A percentile compares a stretch with the other conserved stretches of the same genome.
These are phyloP conservation scores for Arthrocladium fulminans DNA, from an alignment of 2,329 filamentous ascomycete species.

Conservation along the genomic window DNA sequence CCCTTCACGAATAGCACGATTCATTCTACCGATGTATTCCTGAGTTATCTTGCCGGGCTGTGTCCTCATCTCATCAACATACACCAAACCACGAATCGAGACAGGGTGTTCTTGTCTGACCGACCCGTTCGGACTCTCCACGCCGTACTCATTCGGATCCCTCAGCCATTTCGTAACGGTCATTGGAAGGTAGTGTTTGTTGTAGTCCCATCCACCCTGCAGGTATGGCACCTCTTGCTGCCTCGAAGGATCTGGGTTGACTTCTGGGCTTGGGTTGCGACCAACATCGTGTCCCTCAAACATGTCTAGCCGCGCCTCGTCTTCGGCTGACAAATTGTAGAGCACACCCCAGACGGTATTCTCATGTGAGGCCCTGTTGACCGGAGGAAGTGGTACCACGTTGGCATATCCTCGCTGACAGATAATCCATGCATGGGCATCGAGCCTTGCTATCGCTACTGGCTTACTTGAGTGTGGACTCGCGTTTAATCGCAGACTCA, in stretches of 20 bases:
- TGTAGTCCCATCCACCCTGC: conserved; percentile 22
- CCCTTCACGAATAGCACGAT: conserved; percentile 34
- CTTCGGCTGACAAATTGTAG: conserved; percentile 32
- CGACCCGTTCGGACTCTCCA: conserved; percentile 10
- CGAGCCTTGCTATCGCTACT: conserved; percentile 32
- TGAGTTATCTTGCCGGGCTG: conserved; percentile 26
- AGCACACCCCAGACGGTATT: conserved; percentile 32
- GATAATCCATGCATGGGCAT: conserved; percentile 35
- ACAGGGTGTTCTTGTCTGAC: background rate
- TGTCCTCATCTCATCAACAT: conserved; percentile 35
- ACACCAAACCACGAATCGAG: conserved; percentile 29
- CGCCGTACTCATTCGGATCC: conserved; percentile 16
- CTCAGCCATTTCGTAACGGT: conserved; percentile 18
- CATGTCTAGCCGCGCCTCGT: conserved; percentile 31
- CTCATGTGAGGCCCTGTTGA: background rate
- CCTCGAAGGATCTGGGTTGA: conserved; percentile 15
- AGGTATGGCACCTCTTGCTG: conserved; percentile 12
- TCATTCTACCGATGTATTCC: conserved; percentile 37
- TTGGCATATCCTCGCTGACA: conserved; percentile 36
- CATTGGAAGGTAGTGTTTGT: conserved; percentile 22
- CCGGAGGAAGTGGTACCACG: conserved; percentile 26
- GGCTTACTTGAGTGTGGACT: conserved; percentile 29
- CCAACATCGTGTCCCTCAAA: conserved; percentile 23
- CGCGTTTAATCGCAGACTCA: conserved; percentile 30
- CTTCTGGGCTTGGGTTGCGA: conserved; percentile 14